phyloP scores from a whole-genome alignment of 176 grass and related monocot genomes.

The Zea luxurians region DNA sequence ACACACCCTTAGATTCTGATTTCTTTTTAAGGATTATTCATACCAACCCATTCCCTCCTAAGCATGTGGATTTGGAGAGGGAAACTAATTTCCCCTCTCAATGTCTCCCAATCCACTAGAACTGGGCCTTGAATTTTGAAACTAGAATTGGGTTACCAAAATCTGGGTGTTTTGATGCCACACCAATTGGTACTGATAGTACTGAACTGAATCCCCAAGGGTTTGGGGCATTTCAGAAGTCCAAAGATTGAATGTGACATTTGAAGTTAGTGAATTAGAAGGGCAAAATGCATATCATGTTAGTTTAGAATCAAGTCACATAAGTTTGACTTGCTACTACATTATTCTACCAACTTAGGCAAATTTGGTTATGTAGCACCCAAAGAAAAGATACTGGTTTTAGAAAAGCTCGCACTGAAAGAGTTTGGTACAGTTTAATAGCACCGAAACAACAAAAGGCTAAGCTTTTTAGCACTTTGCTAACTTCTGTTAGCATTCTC shows the following conservation, averaged over 20 bases:
- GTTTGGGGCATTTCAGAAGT: not conserved
- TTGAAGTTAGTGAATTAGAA: too few relatives aligned
- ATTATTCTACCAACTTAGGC: not conserved
- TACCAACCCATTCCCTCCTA: not conserved
- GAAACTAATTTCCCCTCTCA: not conserved
- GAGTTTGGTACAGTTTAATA: too few relatives aligned
- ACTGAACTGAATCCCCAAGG: not conserved
- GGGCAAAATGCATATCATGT: too few relatives aligned
- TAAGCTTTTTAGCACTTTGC: too few relatives aligned
- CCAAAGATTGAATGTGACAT: not conserved
- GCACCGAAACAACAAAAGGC: too few relatives aligned
- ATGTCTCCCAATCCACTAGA: not conserved
- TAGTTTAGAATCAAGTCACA: too few relatives aligned
- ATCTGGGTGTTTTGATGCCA: not conserved
- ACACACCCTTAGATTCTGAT: constrained; percentile 1
- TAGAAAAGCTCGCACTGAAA: too few relatives aligned
- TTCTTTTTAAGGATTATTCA: not conserved
- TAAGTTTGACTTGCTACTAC: not conserved
- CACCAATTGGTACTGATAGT: not conserved
- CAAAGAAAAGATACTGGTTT: too few relatives aligned
- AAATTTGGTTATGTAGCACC: too few relatives aligned
- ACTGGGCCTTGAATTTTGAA: not conserved
- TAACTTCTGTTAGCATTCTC: too few relatives aligned
- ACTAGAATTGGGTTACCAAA: not conserved
- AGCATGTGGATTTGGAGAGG: not conserved